Conservation (phyloP, 2,329 filamentous ascomycete genomes). For the Parastagonospora nodorum region DNA sequence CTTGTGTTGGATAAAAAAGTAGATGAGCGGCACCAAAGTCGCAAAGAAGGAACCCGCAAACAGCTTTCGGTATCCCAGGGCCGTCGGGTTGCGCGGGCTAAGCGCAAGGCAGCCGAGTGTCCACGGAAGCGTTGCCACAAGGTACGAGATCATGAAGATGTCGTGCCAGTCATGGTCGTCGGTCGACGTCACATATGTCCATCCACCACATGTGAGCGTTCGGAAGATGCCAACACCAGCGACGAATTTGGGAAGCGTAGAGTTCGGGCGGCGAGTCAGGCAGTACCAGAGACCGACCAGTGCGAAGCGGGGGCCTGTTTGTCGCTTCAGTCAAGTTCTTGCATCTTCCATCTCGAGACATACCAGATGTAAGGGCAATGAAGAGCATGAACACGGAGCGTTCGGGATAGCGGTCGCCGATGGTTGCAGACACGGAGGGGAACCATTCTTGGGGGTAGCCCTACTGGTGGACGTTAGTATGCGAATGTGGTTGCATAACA, state of each 20-base stretch:
- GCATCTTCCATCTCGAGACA: neutral
- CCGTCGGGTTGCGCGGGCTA: conserved; percentile 80
- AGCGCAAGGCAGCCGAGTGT: conserved; percentile 87
- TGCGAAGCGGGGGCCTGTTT: conserved; percentile 82
- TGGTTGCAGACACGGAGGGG: conserved; percentile 92
- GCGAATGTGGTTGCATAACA: neutral
- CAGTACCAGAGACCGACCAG: conserved; percentile 93
- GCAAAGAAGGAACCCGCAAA: conserved; percentile 85
- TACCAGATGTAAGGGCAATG: conserved; percentile 92
- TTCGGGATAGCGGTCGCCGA: conserved; percentile 96
- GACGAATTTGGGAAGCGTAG: conserved; percentile 79
- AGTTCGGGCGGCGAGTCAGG: conserved; percentile 76
- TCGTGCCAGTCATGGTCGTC: conserved; percentile 99
- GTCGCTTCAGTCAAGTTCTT: conserved; percentile 11
- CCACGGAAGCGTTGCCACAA: conserved; percentile 94
- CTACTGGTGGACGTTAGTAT: conserved; percentile 31
- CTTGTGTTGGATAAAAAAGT: conserved; percentile 99
- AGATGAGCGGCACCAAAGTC: conserved; percentile 85
- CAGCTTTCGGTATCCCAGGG: conserved; percentile 87
- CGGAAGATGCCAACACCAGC: conserved; percentile 80
- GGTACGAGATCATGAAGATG: conserved; percentile 98
- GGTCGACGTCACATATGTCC: conserved; percentile 98
- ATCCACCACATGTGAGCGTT: conserved; percentile 92
- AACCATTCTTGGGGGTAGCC: conserved; percentile 85
- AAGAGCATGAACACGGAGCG: conserved; percentile 97